These are phyloP conservation scores for Schoenoplectus tabernaemontani DNA, from an alignment of 202 grass and related monocot genomes.

Conservation along the genomic window DNA sequence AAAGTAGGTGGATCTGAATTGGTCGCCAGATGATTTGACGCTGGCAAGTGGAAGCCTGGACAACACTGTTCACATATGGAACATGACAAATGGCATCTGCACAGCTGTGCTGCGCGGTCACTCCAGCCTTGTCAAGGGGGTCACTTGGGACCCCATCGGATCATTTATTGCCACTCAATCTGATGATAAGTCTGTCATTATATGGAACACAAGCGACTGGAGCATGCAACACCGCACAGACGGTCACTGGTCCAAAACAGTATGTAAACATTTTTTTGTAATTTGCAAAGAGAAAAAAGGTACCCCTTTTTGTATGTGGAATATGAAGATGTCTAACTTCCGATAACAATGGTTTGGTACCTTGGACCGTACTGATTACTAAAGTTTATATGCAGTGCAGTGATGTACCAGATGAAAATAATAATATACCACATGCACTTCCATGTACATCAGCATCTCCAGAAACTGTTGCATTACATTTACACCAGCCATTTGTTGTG, in stretches of 20 bases:
- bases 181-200: conserved; percentile 92
- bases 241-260: conserved; percentile 94
- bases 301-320: conserved; percentile 2
- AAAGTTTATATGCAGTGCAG: neutral
- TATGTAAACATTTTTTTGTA: conserved; percentile 39
- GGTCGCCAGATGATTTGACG: conserved; percentile 90
- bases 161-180: conserved; percentile 96
- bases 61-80: conserved; percentile 98
- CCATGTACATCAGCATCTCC: neutral
- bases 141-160: conserved; percentile 98
- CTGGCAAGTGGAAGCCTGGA: conserved; percentile 88
- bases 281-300: neutral
- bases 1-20: conserved; percentile 97
- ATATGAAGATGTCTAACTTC: neutral
- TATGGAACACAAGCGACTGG: conserved; percentile 98
- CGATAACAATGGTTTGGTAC: neutral
- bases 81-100: conserved; percentile 80
- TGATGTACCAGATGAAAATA: neutral
- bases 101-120: conserved; percentile 85
- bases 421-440: neutral
- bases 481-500: neutral
- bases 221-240: conserved; percentile 91
- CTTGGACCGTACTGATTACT: neutral
- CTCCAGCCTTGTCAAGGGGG: conserved; percentile 94
- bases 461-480: conserved; percentile 27